Conservation (phyloP, 768 basidiomycete genomes). For the Leccinum fibrillosum region DNA sequence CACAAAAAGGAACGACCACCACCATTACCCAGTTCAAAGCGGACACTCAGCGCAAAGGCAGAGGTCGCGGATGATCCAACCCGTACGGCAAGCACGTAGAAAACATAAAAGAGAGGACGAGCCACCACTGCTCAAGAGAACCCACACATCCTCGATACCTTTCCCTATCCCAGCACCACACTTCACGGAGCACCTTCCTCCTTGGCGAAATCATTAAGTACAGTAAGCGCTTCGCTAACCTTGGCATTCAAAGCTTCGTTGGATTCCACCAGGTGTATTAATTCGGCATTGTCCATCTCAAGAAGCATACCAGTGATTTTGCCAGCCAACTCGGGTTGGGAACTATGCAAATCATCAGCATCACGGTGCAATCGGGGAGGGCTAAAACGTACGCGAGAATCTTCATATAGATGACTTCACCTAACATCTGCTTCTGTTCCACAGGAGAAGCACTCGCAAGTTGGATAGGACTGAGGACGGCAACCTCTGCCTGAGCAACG, state of each 20-base stretch:
- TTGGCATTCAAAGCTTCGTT: conserved; percentile 83
- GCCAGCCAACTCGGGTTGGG: conserved; percentile 91
- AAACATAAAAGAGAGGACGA: conserved; percentile 48
- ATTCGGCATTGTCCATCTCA: conserved; percentile 97
- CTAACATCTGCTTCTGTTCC: conserved; percentile 99
- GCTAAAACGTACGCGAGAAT: conserved; percentile 62
- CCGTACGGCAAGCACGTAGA: conserved; percentile 32
- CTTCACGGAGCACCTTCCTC: conserved; percentile 26
- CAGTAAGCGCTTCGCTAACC: conserved; percentile 86
- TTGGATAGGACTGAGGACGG: conserved; percentile 59
- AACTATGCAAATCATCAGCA: conserved; percentile 36
- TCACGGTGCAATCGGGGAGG: not conserved
- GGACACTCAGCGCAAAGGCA: conserved; percentile 37
- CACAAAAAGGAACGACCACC: conserved; percentile 53
- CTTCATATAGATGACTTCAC: conserved; percentile 93
- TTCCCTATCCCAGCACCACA: not conserved
- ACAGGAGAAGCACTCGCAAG: conserved; percentile 58
- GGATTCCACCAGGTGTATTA: conserved; percentile 83
- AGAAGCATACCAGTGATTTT: conserved; percentile 99
- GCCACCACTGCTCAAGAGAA: conserved; percentile 38
- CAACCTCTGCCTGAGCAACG: conserved; percentile 46
- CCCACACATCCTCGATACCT: conserved; percentile 12
- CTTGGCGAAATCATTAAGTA: conserved; percentile 80
- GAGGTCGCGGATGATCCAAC: conserved; percentile 37
- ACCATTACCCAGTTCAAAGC: conserved; percentile 41